phyloP scores from a whole-genome alignment of 805 yeast species.

The Saturnispora dispora region DNA sequence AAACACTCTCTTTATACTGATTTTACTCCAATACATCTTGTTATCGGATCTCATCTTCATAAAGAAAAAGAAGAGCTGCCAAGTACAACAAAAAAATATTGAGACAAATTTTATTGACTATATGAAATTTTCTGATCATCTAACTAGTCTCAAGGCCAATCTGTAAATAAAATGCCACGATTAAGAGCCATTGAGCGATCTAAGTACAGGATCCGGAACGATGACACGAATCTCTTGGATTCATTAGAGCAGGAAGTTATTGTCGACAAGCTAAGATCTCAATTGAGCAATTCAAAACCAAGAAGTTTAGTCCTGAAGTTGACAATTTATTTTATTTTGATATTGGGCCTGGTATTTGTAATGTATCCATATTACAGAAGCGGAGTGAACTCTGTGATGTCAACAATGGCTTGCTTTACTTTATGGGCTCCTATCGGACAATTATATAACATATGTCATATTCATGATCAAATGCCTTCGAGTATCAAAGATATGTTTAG shows the following conservation, averaged over 20 bases:
- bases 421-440: constrained; percentile 8
- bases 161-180: constrained; percentile 22
- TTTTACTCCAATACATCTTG: neutral
- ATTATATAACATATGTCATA: constrained; percentile 2
- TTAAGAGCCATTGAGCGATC: constrained; percentile 20
- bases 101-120: neutral
- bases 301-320: constrained; percentile 11
- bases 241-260: constrained; percentile 20
- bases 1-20: neutral
- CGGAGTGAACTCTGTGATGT: constrained; percentile 17
- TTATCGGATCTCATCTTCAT: neutral
- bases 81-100: neutral
- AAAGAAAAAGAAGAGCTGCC: neutral
- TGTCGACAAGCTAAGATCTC: constrained; percentile 9
- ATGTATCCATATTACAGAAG: constrained; percentile 23
- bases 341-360: constrained; percentile 21
- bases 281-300: constrained; percentile 10
- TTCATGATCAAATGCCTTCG: constrained; percentile 4
- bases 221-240: constrained; percentile 17
- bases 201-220: constrained; percentile 16
- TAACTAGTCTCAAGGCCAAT: neutral
- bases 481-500: constrained; percentile 2
- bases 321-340: constrained; percentile 14
- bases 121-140: neutral
- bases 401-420: constrained; percentile 20